Evolutionary conservation across 768 basidiomycete species (phyloP), one percentile per base, ranked within the genome.

Genomic region (Leccinum subtestaceum): DNA sequence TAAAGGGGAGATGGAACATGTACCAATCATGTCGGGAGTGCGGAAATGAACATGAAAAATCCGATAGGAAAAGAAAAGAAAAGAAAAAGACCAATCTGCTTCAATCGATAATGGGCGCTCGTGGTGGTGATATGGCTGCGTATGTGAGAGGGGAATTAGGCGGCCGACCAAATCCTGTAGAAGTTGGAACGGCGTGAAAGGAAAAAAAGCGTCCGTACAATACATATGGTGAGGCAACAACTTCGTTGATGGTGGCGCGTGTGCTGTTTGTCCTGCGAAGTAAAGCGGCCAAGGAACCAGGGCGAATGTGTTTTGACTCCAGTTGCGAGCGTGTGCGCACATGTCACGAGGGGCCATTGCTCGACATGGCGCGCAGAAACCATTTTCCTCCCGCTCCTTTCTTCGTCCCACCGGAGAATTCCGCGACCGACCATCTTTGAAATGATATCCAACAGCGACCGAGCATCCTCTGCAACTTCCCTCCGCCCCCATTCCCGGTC

Each of bases 131-230:
- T 61, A 55, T 56, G 53, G 57, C 53, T 69, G 67, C 60, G 62
- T 65, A 60, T 61, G 67, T 65, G 67, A 71, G 51, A 36, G 55
- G 48, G 65, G 62, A 69, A 72, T 56, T 54, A 71, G 64, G 71
- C 75, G 63, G 75, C 67, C 73, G 65, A 58, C 63, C 55, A 66
- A 62, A 21, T 45, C 32, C 54, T 21, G 54, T 52, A 15, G n/a
- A 56, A 56, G 55, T 59, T 56, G 56, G 57, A 63, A 65, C 60
- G 61, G 67, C 80, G 65, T 86, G 84, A 84, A 87, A 79, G 77
- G 73, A 45, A 83, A 86, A 82, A 81, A 75, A 86, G 87, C 88
- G 88, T 90, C 88, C 88, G 86, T 88, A 75, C 78, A 73, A 74
- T 74, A 74, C 61, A 74, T 72, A 74, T 75, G 65, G 65, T 72